Conservation (phyloP, 306 rosid species). For the Phaseolus lunatus region DNA sequence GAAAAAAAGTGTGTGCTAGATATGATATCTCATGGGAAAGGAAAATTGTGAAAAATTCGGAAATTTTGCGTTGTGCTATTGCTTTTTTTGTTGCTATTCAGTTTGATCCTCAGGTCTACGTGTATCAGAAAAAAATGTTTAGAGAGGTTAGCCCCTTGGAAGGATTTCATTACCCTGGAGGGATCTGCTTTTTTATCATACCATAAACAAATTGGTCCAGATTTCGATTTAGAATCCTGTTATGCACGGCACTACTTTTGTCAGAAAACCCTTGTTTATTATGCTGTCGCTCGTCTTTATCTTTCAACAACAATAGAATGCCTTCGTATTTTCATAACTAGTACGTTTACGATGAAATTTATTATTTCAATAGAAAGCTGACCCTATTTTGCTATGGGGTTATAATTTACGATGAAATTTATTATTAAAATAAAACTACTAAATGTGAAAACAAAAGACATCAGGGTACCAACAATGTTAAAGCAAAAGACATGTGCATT, state of each 20-base stretch:
- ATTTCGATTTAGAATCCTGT: conserved; percentile 1
- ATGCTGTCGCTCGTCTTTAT: conserved; percentile 16
- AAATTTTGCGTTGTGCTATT: background rate
- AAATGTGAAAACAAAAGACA: background rate
- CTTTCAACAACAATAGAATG: conserved; percentile 4
- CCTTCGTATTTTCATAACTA: conserved; percentile 23
- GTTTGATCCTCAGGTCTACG: background rate
- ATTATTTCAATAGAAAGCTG: no score
- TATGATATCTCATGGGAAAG: background rate
- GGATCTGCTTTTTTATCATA: background rate
- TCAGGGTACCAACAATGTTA: background rate
- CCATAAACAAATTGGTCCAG: background rate
- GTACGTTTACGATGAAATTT: conserved; percentile 17
- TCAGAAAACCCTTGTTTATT: conserved; percentile 13
- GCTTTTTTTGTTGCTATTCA: background rate
- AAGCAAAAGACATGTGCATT: background rate
- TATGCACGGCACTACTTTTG: background rate
- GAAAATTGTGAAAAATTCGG: conserved; percentile 3
- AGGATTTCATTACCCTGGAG: background rate
- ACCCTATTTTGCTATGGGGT: no score
- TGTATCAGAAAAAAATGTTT: background rate
- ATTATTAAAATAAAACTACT: conserved; percentile 2
- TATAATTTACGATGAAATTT: no score
- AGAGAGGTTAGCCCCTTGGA: background rate
- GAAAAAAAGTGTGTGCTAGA: background rate